Evolutionary conservation across 2,329 filamentous ascomycete species (phyloP).

Genomic region (Mycocentrospora acerina): DNA sequence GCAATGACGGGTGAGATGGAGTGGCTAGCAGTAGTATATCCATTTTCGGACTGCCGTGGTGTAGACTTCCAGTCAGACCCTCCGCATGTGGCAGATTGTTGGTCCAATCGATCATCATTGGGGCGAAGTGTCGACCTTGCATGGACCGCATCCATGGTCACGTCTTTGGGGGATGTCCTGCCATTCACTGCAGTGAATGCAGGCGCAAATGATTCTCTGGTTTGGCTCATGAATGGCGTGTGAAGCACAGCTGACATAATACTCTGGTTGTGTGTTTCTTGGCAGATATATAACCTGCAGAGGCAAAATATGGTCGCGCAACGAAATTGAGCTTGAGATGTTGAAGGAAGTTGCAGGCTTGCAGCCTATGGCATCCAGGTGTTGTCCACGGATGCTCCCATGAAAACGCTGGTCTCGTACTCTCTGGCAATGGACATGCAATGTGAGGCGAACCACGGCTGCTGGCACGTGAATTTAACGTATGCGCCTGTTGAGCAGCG

Average conservation of each 20-base stretch:
- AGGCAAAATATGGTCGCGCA: too few relatives aligned
- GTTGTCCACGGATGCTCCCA: too few relatives aligned
- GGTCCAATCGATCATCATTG: conserved; percentile 12
- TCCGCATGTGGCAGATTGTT: conserved; percentile 18
- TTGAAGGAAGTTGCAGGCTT: too few relatives aligned
- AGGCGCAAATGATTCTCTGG: conserved; percentile 30
- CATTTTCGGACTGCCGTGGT: conserved; percentile 18
- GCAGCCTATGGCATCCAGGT: too few relatives aligned
- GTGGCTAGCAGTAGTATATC: conserved; percentile 18
- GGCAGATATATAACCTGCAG: too few relatives aligned
- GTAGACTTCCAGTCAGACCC: conserved; percentile 21
- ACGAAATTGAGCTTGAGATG: too few relatives aligned
- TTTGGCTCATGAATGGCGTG: conserved; percentile 33
- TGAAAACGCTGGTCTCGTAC: not conserved
- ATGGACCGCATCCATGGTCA: conserved; percentile 16
- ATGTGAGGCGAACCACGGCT: conserved; percentile 3
- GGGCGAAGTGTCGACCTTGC: conserved; percentile 12
- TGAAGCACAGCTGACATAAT: conserved; percentile 41
- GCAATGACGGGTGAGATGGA: conserved; percentile 24
- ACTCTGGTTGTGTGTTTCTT: conserved; percentile 1
- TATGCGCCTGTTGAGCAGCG: conserved; percentile 15
- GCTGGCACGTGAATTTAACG: conserved; percentile 12
- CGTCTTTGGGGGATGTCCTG: conserved; percentile 25
- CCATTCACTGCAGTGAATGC: conserved; percentile 43
- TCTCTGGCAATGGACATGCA: conserved; percentile 2